A percentile compares a stretch with the other conserved stretches of the same genome.
These are phyloP conservation scores for Malus hybrid DNA, from an alignment of 331 rosid genomes.

Conservation along the genomic window DNA sequence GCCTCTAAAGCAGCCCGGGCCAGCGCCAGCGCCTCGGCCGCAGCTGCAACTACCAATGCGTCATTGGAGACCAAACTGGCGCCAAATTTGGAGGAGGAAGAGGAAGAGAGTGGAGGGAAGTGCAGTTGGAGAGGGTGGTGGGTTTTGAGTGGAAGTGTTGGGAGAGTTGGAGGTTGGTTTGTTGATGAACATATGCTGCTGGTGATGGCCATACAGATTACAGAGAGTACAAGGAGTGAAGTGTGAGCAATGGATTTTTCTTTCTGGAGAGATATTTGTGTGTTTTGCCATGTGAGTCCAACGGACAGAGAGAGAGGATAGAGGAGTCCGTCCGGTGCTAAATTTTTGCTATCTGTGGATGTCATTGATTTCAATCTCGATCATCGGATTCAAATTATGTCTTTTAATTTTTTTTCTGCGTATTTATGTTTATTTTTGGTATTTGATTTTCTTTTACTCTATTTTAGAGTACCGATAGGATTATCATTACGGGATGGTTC, in stretches of 20 bases:
- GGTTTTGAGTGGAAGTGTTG: slow-evolving; percentile 41
- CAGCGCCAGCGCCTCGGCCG: slow-evolving; percentile 38
- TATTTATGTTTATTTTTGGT: background rate
- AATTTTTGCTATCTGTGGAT: slow-evolving; percentile 1
- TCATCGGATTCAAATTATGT: background rate
- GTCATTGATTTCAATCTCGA: background rate
- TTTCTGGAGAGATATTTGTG: slow-evolving; percentile 17
- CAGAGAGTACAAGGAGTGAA: background rate
- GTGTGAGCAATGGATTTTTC: background rate
- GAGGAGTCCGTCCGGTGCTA: background rate
- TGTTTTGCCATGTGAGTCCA: background rate
- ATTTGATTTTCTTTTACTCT: no score
- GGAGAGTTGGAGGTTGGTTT: slow-evolving; percentile 31
- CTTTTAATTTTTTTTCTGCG: background rate
- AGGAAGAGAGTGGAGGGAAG: slow-evolving; percentile 8
- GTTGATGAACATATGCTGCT: slow-evolving; percentile 51
- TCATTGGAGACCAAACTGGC: slow-evolving; percentile 37
- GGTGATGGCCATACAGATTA: slow-evolving; percentile 46
- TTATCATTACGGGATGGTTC: no score
- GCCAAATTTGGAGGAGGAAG: slow-evolving; percentile 29
- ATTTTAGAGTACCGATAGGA: no score
- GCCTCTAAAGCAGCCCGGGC: slow-evolving; percentile 31
- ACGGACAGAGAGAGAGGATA: background rate
- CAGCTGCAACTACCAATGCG: slow-evolving; percentile 32
- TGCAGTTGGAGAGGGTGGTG: slow-evolving; percentile 30